These are phyloP conservation scores for Sergeia podlipaevii DNA, from an alignment of 208 protist species.

Conservation along the genomic window DNA sequence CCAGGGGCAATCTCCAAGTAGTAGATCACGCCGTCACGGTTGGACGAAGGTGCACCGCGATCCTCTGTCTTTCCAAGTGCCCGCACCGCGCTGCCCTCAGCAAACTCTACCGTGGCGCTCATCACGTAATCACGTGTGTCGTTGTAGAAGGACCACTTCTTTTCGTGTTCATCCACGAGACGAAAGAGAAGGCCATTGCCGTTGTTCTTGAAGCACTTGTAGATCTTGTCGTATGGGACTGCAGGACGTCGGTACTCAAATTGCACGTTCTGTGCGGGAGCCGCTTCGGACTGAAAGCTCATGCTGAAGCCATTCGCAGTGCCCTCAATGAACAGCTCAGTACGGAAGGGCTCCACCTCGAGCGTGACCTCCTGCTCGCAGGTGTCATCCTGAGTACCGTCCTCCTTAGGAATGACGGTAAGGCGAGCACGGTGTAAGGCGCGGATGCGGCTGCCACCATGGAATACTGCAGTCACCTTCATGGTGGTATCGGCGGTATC, in stretches of 20 bases:
- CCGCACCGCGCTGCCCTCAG: conserved; percentile 30
- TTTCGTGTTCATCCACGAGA: conserved; percentile 52
- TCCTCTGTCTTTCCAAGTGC: conserved; percentile 57
- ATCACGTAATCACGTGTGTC: conserved; percentile 74
- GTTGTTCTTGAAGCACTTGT: conserved; percentile 77
- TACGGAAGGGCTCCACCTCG: conserved; percentile 20
- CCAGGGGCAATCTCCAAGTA: conserved; percentile 48
- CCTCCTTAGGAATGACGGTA: conserved; percentile 7
- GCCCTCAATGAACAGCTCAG: conserved; percentile 33
- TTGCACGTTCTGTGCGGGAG: conserved; percentile 9
- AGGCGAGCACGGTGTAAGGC: conserved; percentile 11
- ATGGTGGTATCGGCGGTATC: conserved; percentile 38
- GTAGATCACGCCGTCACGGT: conserved; percentile 29
- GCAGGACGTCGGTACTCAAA: conserved; percentile 14
- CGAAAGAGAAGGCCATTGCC: conserved; percentile 81
- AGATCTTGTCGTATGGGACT: conserved; percentile 35
- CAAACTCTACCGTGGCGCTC: conserved; percentile 61
- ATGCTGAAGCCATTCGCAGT: conserved; percentile 27
- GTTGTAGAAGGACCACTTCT: conserved; percentile 83
- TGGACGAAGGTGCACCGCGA: conserved; percentile 16
- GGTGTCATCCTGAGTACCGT: not conserved
- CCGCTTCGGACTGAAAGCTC: conserved; percentile 31
- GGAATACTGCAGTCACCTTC: conserved; percentile 23
- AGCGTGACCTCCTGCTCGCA: conserved; percentile 8
- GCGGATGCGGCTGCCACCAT: conserved; percentile 13